Base-by-base conservation (phyloP, 257 asterid genomes). In the Hygrophila difformis region DNA sequence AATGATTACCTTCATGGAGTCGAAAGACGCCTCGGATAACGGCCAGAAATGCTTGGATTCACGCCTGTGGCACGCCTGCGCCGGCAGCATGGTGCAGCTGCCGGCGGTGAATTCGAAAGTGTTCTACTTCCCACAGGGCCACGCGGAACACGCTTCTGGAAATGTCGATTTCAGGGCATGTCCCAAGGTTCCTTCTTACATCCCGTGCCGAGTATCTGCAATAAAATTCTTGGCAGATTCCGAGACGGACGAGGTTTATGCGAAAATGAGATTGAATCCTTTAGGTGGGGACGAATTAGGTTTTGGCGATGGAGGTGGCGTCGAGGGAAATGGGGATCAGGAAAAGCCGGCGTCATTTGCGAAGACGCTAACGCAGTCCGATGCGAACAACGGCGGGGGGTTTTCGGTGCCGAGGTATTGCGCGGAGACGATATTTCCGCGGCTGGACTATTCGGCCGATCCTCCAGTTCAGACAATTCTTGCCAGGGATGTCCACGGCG, bases 61-160 rank as follows among this genome's bases (percentile, higher is more conserved):
- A 52, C 98, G 75, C 59, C 39, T 89, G 14, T 89, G 98, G 96
- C 96, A 85, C 61, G 98, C 96, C 35, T 89, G 98, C 67, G 98
- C 96, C 23, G 98, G 98, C 17, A 70, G 84, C 59, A 79, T 85
- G 94, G 92, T 79, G 48, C 94, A 85, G 65, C 82, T 85, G 87
- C 96, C 88, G 0, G 29, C 66, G 2, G 48, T 70, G 13, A 75
- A 81, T 61, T 71, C 98, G 1, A 66, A 62, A 42, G 94, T 89
- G 4, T 79, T 56, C 42, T 89, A 89, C 70, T 89, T 89, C 59
- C 95, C 97, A n/a, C 96, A 84, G 41, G 97, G 97, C 2, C 97
- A 82, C 34, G 68, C 83, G 0, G 98, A 89, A 62, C 98, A 89
- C 39, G 79, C 87, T 6, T 62, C 63, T 6, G 78, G 63, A 1